Conservation (phyloP, 768 basidiomycete species). For the Lyophyllum decastes region DNA sequence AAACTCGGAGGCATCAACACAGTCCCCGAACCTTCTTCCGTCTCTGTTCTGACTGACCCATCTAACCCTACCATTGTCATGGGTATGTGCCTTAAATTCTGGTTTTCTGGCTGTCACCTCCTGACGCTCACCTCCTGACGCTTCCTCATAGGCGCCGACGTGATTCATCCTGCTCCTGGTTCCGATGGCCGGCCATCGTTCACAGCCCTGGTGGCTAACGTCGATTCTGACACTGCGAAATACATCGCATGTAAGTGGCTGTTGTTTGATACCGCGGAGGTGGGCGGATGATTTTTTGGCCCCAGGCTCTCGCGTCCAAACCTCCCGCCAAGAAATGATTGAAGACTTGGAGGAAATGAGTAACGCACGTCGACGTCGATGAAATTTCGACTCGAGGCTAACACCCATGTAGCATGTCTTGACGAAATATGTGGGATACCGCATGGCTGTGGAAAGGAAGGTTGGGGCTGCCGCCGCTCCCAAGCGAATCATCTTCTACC, state of each 20-base stretch:
- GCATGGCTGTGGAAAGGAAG: constrained; percentile 53
- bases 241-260: constrained; percentile 50
- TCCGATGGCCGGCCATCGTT: constrained; percentile 80
- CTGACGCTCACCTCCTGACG: constrained; percentile 1
- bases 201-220: constrained; percentile 77
- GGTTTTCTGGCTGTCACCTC: not conserved
- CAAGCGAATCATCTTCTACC: constrained; percentile 74
- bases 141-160: constrained; percentile 63
- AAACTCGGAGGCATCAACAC: constrained; percentile 85
- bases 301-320: constrained; percentile 62
- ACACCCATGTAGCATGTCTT: constrained; percentile 46
- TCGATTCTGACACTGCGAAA: constrained; percentile 76
- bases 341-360: constrained; percentile 69
- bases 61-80: constrained; percentile 78
- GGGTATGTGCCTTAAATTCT: constrained; percentile 41
- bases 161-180: constrained; percentile 82
- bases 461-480: constrained; percentile 44
- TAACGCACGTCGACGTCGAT: constrained; percentile 34
- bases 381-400: not conserved
- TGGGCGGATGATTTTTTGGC: constrained; percentile 17
- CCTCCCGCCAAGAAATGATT: constrained; percentile 75
- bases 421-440: constrained; percentile 58
- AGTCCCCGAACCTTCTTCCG: constrained; percentile 69
- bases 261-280: not conserved
- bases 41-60: constrained; percentile 65